Evolutionary conservation across 2,329 filamentous ascomycete species (phyloP).

Genomic region (Lecanoromycetidae sp.): DNA sequence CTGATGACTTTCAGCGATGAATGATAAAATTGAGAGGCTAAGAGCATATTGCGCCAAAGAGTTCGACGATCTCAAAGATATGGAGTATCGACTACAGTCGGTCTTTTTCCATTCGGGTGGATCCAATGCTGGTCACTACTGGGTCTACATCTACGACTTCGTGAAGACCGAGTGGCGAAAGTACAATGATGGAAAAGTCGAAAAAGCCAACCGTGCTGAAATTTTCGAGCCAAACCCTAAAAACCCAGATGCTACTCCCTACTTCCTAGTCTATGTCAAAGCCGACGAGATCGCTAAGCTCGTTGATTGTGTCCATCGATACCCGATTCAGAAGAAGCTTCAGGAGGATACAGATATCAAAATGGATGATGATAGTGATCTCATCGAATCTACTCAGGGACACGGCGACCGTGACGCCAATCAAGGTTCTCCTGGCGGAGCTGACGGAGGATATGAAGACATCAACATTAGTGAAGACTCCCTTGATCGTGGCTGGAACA

Average conservation of each 20-base stretch:
- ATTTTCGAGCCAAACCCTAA: conserved; percentile 57
- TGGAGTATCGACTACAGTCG: conserved; percentile 74
- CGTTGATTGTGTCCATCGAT: conserved; percentile 45
- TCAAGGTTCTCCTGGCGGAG: too few species aligned
- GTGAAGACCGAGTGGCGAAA: conserved; percentile 69
- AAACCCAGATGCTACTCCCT: conserved; percentile 58
- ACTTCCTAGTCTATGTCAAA: conserved; percentile 72
- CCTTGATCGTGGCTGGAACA: too few species aligned
- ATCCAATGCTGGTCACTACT: conserved; percentile 75
- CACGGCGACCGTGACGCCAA: too few species aligned
- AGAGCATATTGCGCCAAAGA: conserved; percentile 42
- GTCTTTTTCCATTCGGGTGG: conserved; percentile 75
- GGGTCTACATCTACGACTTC: conserved; percentile 93
- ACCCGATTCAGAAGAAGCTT: conserved; percentile 24
- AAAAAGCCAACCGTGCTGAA: conserved; percentile 51
- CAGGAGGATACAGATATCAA: conserved; percentile 10
- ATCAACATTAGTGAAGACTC: too few species aligned
- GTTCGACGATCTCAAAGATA: conserved; percentile 52
- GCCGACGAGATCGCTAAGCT: conserved; percentile 50
- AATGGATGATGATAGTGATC: conserved; percentile 10
- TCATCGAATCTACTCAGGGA: too few species aligned
- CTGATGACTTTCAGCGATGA: background rate
- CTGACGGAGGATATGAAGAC: too few species aligned
- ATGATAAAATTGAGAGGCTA: conserved; percentile 36
- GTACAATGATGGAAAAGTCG: conserved; percentile 83